Evolutionary conservation across 2,329 filamentous ascomycete species (phyloP).

Genomic region (Penicillium sp.): DNA sequence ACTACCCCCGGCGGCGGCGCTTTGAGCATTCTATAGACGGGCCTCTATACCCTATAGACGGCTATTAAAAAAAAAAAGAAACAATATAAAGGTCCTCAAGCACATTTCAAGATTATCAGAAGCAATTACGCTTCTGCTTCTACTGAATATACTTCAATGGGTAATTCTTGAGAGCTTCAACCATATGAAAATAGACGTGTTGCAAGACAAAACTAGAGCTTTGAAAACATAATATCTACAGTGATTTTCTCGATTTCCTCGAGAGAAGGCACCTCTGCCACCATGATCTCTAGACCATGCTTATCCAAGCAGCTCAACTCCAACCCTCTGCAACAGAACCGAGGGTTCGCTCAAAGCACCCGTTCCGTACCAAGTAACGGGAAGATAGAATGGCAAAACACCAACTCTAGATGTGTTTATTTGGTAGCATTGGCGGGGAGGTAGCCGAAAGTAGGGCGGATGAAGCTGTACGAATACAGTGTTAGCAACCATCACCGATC

Average conservation of each 20-base stretch:
- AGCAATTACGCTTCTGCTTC: background rate
- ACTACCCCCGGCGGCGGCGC: constrained; percentile 22
- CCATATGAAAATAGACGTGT: constrained; percentile 16
- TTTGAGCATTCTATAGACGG: constrained; percentile 16
- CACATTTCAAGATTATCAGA: background rate
- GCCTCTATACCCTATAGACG: constrained; percentile 11
- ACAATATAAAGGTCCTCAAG: constrained; percentile 3
- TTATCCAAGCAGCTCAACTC: constrained; percentile 10
- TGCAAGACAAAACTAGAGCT: constrained; percentile 27
- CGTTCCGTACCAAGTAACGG: constrained; percentile 8
- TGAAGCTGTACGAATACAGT: constrained; percentile 56
- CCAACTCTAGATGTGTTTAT: constrained; percentile 39
- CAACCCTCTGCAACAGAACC: constrained; percentile 5
- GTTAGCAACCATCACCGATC: constrained; percentile 6
- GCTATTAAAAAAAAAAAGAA: constrained; percentile 5
- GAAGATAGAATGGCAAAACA: constrained; percentile 3
- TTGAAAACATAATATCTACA: constrained; percentile 38
- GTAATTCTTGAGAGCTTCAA: background rate
- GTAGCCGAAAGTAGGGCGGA: constrained; percentile 75
- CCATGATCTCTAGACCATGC: constrained; percentile 4
- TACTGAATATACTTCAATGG: background rate
- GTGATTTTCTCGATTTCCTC: constrained; percentile 17
- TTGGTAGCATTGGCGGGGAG: constrained; percentile 64
- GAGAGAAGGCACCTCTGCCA: constrained; percentile 7
- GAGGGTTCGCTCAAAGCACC: constrained; percentile 9